A percentile compares a stretch with the other conserved stretches of the same genome.
phyloP scores from a whole-genome alignment of 2,329 filamentous ascomycete genomes.

The Fusarium praegraminearum region DNA sequence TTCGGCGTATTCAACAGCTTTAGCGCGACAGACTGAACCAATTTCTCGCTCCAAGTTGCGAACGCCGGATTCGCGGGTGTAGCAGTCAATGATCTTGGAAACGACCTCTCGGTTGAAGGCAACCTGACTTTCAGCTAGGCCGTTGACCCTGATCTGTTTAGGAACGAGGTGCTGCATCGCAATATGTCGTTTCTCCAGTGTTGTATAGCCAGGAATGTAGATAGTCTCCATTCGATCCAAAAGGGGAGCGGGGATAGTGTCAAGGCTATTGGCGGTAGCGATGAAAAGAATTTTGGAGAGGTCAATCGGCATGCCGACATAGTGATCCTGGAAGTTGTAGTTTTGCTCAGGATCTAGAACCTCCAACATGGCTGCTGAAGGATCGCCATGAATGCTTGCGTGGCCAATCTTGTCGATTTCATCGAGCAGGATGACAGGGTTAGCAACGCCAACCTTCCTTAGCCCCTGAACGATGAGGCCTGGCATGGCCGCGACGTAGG shows the following conservation, averaged over 20 bases:
- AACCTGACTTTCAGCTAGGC: conserved; percentile 80
- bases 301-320: conserved; percentile 94
- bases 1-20: conserved; percentile 95
- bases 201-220: conserved; percentile 92
- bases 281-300: conserved; percentile 98
- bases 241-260: conserved; percentile 93
- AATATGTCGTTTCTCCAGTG: conserved; percentile 95
- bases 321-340: conserved; percentile 93
- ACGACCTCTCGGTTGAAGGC: conserved; percentile 84
- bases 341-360: conserved; percentile 98
- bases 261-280: conserved; percentile 92
- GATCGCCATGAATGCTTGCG: conserved; percentile 93
- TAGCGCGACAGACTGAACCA: conserved; percentile 91
- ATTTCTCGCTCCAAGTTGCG: conserved; percentile 97
- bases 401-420: conserved; percentile 98
- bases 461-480: conserved; percentile 92
- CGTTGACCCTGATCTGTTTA: conserved; percentile 93
- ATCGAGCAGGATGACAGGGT: conserved; percentile 94
- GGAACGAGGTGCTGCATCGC: conserved; percentile 93
- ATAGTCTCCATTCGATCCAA: conserved; percentile 98
- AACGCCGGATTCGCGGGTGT: conserved; percentile 96
- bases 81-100: conserved; percentile 94
- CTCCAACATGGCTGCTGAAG: conserved; percentile 96
- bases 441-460: conserved; percentile 94
- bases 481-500: conserved; percentile 99